Evolutionary conservation across 768 basidiomycete species (phyloP).

Genomic region (Boletus rufocinnamomeus): DNA sequence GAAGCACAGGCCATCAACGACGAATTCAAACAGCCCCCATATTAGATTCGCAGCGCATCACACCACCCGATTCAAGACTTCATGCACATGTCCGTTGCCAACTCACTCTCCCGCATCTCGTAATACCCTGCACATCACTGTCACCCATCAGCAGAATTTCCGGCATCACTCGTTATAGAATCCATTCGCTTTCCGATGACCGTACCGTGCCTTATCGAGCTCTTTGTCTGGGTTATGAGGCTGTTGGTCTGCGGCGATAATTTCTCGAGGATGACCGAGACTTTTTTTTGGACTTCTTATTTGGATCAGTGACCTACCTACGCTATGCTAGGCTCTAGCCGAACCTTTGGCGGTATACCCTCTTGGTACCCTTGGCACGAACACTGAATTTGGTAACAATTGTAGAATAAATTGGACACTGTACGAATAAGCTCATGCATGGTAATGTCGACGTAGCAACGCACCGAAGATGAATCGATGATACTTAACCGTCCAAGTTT

Average conservation of each 20-base stretch:
- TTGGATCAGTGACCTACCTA: neutral
- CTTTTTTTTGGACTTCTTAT: neutral
- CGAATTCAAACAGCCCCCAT: slow-evolving; percentile 64
- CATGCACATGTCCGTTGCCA: neutral
- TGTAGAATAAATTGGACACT: neutral
- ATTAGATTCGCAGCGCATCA: slow-evolving; percentile 24
- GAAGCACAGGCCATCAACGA: slow-evolving; percentile 59
- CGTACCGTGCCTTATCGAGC: neutral
- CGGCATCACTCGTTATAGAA: neutral
- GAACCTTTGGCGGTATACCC: neutral
- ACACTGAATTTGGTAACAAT: neutral
- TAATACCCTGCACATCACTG: neutral
- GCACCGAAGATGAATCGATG: neutral
- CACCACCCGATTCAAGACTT: neutral
- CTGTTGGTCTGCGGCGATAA: neutral
- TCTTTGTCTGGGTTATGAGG: neutral
- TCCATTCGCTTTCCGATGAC: slow-evolving; percentile 1
- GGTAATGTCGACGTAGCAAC: neutral
- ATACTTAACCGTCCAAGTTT: neutral
- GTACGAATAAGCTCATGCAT: neutral
- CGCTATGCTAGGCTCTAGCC: neutral
- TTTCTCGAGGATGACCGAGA: neutral
- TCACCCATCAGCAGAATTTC: neutral
- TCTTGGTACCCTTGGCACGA: neutral
- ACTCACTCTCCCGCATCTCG: neutral